These are phyloP conservation scores for Conidiobolus incongruus DNA, from an alignment of 371 early-diverging fungal species.

Conservation along the genomic window DNA sequence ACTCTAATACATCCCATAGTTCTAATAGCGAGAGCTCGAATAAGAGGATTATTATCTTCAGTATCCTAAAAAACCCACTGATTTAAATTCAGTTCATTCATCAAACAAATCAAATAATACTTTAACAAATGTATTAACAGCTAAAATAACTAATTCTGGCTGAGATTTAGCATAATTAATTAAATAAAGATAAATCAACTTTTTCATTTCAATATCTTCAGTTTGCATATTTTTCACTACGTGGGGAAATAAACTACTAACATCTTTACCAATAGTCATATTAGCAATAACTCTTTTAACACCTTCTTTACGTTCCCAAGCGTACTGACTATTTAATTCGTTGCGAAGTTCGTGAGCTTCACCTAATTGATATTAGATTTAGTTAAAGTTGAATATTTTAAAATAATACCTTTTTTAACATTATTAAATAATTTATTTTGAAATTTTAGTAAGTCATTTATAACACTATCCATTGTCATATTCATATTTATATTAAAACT, in stretches of 20 bases:
- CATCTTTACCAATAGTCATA: conserved; percentile 98
- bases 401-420: background rate
- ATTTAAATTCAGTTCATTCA: background rate
- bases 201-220: conserved; percentile 89
- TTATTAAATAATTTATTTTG: background rate
- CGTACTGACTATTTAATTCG: conserved; percentile 89
- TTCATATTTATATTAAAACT: background rate
- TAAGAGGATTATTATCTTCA: conserved; percentile 84
- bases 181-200: conserved; percentile 79
- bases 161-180: conserved; percentile 89
- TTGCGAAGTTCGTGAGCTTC: conserved; percentile 90
- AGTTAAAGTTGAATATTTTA: background rate
- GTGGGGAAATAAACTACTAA: conserved; percentile 87
- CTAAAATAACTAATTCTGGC: conserved; percentile 91
- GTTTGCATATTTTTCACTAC: conserved; percentile 98
- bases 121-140: conserved; percentile 91
- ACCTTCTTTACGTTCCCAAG: conserved; percentile 83
- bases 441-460: background rate
- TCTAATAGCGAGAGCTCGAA: conserved; percentile 89
- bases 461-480: background rate
- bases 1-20: conserved; percentile 87
- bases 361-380: conserved; percentile 20
- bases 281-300: conserved; percentile 94
- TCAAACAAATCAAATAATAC: conserved; percentile 29
- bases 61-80: conserved; percentile 44